Evolutionary conservation across 31 red algal species (phyloP).

Genomic region (Odonthalia washingtoniensis): DNA sequence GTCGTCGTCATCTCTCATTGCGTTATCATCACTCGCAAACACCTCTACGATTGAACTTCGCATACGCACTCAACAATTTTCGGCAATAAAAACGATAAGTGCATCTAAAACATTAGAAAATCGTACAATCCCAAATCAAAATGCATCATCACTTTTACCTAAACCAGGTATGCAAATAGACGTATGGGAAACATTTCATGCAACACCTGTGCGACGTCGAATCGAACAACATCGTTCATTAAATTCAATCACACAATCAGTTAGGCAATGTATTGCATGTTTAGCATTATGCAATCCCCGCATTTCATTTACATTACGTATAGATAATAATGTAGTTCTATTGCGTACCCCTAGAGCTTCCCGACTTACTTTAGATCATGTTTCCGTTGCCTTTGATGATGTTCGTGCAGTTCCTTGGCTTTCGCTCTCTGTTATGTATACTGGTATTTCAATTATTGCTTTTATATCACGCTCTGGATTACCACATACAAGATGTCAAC

Average conservation of each 20-base stretch:
- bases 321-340: neutral
- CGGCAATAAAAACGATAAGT: neutral
- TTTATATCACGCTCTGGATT: slow-evolving; percentile 32
- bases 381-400: neutral
- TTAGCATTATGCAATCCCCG: slow-evolving; percentile 24
- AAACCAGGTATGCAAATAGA: slow-evolving; percentile 1
- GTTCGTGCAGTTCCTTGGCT: neutral
- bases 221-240: slow-evolving; percentile 25
- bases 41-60: neutral
- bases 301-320: neutral
- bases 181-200: slow-evolving; percentile 42
- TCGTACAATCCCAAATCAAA: neutral
- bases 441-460: neutral
- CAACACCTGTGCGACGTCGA: slow-evolving; percentile 42
- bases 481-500: slow-evolving; percentile 28
- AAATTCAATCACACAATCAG: neutral
- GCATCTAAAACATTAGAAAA: slow-evolving; percentile 35
- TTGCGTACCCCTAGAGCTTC: neutral
- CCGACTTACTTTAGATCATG: slow-evolving; percentile 14
- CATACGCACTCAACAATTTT: neutral
- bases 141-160: neutral
- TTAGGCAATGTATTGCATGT: neutral
- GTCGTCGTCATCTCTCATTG: neutral
- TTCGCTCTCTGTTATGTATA: neutral
- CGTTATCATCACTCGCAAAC: neutral